phyloP scores from a whole-genome alignment of 345 rosid species.

The Theobroma cacao region DNA sequence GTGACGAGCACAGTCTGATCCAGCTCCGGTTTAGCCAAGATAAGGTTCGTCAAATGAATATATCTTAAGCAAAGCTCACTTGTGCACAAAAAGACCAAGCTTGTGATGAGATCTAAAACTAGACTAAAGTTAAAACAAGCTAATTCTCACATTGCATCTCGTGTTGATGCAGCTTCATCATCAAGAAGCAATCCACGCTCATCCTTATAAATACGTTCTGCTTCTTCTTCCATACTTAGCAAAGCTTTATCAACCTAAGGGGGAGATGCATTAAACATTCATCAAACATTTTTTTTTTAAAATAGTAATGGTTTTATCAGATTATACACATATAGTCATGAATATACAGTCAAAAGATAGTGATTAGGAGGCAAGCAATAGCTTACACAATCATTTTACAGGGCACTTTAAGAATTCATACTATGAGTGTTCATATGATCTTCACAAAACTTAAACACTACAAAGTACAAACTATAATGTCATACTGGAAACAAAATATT shows the following conservation, averaged over 20 bases:
- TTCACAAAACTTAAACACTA: neutral
- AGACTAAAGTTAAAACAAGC: neutral
- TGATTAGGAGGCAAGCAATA: neutral
- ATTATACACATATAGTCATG: neutral
- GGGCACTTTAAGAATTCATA: neutral
- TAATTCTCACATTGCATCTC: slow-evolving; percentile 92
- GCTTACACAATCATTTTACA: neutral
- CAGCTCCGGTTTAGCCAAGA: neutral
- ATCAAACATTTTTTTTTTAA: neutral
- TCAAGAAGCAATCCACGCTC: slow-evolving; percentile 74
- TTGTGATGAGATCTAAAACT: neutral
- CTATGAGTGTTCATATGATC: neutral
- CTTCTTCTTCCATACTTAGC: slow-evolving; percentile 90
- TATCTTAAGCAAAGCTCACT: neutral
- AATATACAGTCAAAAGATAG: neutral
- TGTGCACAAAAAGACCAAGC: neutral
- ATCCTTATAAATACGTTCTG: slow-evolving; percentile 88
- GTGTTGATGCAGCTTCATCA: slow-evolving; percentile 93
- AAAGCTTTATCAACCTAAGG: slow-evolving; percentile 84
- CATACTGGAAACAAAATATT: neutral
- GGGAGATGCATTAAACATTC: neutral
- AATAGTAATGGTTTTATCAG: neutral
- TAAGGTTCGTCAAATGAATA: neutral
- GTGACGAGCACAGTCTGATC: neutral
- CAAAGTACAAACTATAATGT: neutral